These are phyloP conservation scores for Aspergillus cejpii DNA, from an alignment of 2,329 filamentous ascomycete species.

Conservation along the genomic window DNA sequence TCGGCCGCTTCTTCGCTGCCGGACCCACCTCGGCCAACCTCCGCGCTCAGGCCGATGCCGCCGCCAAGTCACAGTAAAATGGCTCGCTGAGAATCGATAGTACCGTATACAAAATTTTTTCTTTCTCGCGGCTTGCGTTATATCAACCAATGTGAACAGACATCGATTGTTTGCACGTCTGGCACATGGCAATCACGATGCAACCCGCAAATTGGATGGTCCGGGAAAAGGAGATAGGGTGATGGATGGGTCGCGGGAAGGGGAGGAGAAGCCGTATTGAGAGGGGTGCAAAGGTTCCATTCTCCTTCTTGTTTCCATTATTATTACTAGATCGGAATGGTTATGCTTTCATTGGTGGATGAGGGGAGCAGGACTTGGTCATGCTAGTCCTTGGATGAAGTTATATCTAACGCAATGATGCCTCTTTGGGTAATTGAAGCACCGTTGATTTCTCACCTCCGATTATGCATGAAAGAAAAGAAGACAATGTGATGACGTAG, in stretches of 20 bases:
- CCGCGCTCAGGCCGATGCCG: conserved; percentile 76
- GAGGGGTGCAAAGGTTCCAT: conserved; percentile 3
- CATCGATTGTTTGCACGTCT: conserved; percentile 17
- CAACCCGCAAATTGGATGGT: not conserved
- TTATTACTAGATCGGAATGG: conserved; percentile 13
- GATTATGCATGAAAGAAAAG: not conserved
- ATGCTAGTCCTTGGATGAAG: conserved; percentile 7
- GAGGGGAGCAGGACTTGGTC: conserved; percentile 5
- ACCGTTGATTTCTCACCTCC: conserved; percentile 3
- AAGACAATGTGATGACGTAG: not conserved
- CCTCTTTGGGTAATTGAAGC: conserved; percentile 19
- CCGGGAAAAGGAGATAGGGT: not conserved
- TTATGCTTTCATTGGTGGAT: conserved; percentile 6
- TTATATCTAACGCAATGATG: conserved; percentile 17
- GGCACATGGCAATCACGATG: not conserved
- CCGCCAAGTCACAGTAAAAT: conserved; percentile 52
- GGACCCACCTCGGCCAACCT: conserved; percentile 78
- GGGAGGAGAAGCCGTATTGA: conserved; percentile 1
- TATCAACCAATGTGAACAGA: conserved; percentile 11
- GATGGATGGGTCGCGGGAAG: not conserved
- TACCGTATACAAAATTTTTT: conserved; percentile 6
- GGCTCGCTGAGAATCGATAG: conserved; percentile 18
- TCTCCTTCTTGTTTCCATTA: conserved; percentile 8
- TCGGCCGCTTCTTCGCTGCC: conserved; percentile 80
- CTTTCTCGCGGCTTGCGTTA: conserved; percentile 7